These are phyloP conservation scores for Globisporangium paroecandrum DNA, from an alignment of 352 stramenopile species.

Conservation along the genomic window DNA sequence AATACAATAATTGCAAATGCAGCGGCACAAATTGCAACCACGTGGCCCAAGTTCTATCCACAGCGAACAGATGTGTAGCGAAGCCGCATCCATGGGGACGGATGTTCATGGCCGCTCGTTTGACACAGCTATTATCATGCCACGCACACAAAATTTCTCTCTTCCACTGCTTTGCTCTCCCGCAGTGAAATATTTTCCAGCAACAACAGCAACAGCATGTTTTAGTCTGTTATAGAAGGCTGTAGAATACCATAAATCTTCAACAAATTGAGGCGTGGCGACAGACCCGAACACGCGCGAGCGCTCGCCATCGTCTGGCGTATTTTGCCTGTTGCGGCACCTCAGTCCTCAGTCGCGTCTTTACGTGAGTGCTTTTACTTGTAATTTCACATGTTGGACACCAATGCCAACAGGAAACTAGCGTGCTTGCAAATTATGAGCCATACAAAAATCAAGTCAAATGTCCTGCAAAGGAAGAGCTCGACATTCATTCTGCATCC, in stretches of 20 bases:
- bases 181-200: not conserved
- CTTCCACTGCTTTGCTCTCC: too few species aligned
- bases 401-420: not conserved
- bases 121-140: not conserved
- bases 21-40: not conserved
- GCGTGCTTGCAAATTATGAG: not conserved
- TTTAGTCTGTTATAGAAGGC: not conserved
- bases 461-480: not conserved
- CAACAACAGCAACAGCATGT: not conserved
- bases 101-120: not conserved
- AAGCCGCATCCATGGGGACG: not conserved
- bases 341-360: not conserved
- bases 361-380: not conserved
- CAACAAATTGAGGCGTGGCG: constrained; percentile 3
- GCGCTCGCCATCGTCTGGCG: not conserved
- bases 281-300: not conserved
- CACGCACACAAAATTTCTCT: not conserved
- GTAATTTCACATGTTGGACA: not conserved
- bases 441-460: not conserved
- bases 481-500: not conserved
- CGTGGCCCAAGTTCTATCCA: not conserved
- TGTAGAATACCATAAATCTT: not conserved
- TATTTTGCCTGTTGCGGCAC: not conserved
- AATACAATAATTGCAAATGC: not conserved
- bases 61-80: not conserved